Conservation (phyloP, 352 stramenopile genomes). For the Pythium monospermum region DNA sequence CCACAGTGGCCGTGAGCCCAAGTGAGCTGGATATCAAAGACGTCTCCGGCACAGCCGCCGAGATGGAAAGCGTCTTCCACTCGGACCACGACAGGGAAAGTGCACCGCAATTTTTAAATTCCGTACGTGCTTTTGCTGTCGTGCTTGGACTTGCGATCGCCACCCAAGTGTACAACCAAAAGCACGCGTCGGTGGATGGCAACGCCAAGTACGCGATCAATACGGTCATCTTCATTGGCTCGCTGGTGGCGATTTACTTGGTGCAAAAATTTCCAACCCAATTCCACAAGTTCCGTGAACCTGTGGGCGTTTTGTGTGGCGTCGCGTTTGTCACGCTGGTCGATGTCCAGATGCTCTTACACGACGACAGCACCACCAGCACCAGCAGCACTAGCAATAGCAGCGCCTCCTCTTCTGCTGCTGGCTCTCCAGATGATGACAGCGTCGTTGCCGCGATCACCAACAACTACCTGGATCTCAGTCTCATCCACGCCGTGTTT, state of each 20-base stretch:
- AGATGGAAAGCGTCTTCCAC: slow-evolving; percentile 57
- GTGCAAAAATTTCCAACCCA: slow-evolving; percentile 26
- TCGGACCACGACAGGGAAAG: slow-evolving; percentile 46
- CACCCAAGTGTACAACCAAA: slow-evolving; percentile 35
- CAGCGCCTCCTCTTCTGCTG: too few relatives aligned
- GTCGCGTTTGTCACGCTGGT: slow-evolving; percentile 33
- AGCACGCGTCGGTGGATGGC: slow-evolving; percentile 10
- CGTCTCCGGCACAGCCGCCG: slow-evolving; percentile 31
- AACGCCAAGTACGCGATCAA: slow-evolving; percentile 38
- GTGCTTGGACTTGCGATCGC: slow-evolving; percentile 38
- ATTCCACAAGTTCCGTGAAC: slow-evolving; percentile 35
- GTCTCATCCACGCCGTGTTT: slow-evolving; percentile 50
- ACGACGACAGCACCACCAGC: neutral
- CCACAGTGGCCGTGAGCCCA: neutral
- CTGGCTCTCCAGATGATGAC: neutral
- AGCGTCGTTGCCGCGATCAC: neutral
- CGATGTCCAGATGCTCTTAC: slow-evolving; percentile 39
- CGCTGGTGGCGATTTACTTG: slow-evolving; percentile 26
- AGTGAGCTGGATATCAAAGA: slow-evolving; percentile 28
- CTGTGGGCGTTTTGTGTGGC: slow-evolving; percentile 20
- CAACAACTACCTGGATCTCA: slow-evolving; percentile 33
- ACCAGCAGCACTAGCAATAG: neutral
- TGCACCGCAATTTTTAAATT: slow-evolving; percentile 41
- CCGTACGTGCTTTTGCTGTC: slow-evolving; percentile 28
- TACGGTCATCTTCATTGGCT: slow-evolving; percentile 15